Evolutionary conservation across 1,284 basidiomycete species (phyloP).

Genomic region (Rhodotorula sp.): DNA sequence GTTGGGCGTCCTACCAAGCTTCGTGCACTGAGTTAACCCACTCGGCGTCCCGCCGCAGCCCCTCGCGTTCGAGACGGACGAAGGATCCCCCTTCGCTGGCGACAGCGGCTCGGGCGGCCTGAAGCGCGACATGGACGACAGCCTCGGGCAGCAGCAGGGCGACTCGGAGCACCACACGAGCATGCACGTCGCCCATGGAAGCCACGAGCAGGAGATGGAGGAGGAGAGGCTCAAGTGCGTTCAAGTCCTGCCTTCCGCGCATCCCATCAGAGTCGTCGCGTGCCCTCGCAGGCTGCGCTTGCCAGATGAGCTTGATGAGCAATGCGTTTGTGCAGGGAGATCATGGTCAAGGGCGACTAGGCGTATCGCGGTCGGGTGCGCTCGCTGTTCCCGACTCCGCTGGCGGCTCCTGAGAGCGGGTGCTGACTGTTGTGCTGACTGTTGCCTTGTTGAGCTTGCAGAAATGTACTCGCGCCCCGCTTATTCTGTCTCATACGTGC

Average conservation of each 20-base stretch:
- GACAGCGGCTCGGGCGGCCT: background rate
- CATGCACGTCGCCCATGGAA: constrained; percentile 9
- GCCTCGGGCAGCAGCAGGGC: background rate
- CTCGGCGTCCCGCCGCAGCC: background rate
- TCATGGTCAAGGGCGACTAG: constrained; percentile 1
- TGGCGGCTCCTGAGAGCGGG: too few species aligned
- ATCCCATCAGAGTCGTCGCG: too few species aligned
- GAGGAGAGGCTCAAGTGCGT: constrained; percentile 21
- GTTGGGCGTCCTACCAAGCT: background rate
- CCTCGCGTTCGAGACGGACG: background rate
- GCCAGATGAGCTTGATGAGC: background rate
- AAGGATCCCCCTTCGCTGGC: background rate
- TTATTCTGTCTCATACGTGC: too few species aligned
- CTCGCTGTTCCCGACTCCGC: too few species aligned
- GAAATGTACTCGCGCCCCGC: too few species aligned
- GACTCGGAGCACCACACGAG: constrained; percentile 7
- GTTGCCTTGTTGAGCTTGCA: too few species aligned
- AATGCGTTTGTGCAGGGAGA: background rate
- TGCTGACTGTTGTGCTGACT: too few species aligned
- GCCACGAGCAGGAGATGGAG: constrained; percentile 5
- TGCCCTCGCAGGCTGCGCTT: background rate
- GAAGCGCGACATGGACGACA: background rate
- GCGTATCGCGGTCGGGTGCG: too few species aligned
- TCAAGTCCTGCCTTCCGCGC: too few species aligned
- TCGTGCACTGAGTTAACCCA: background rate